Percentiles rank a stretch among this genome's conserved stretches.
Evolutionary conservation across 352 stramenopile species (phyloP).

Genomic region (Hyaloperonospora arabidopsidis): DNA sequence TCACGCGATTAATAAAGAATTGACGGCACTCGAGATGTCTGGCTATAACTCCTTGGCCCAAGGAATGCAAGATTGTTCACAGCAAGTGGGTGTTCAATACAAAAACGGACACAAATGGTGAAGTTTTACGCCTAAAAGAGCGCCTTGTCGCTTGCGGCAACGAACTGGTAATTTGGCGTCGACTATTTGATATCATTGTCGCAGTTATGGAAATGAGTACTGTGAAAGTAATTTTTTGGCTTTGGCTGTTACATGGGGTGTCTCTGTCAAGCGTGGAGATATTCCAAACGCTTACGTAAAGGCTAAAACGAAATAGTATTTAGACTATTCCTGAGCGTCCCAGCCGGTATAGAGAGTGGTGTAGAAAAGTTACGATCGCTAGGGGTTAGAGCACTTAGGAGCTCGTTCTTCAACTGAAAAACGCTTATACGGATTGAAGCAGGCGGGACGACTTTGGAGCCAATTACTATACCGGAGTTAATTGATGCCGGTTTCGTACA

Average conservation of each 20-base stretch:
- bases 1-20: no score
- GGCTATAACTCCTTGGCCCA: no score
- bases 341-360: constrained; percentile 17
- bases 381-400: background rate
- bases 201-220: constrained; percentile 10
- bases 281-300: background rate
- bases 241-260: background rate
- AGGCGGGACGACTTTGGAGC: constrained; percentile 27
- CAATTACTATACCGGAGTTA: constrained; percentile 16
- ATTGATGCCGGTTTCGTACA: constrained; percentile 8
- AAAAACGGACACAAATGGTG: constrained; percentile 7
- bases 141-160: constrained; percentile 5
- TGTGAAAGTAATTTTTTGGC: constrained; percentile 4
- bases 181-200: background rate
- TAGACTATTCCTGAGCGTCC: constrained; percentile 4
- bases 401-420: constrained; percentile 16
- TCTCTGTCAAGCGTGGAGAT: background rate
- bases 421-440: constrained; percentile 29
- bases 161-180: constrained; percentile 18
- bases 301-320: background rate
- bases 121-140: constrained; percentile 17
- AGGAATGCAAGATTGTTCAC: constrained; percentile 7
- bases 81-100: constrained; percentile 16
- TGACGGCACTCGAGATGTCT: background rate
- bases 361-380: no score